These are phyloP conservation scores for Pleurotus djamor DNA, from an alignment of 768 basidiomycete species.

Conservation along the genomic window DNA sequence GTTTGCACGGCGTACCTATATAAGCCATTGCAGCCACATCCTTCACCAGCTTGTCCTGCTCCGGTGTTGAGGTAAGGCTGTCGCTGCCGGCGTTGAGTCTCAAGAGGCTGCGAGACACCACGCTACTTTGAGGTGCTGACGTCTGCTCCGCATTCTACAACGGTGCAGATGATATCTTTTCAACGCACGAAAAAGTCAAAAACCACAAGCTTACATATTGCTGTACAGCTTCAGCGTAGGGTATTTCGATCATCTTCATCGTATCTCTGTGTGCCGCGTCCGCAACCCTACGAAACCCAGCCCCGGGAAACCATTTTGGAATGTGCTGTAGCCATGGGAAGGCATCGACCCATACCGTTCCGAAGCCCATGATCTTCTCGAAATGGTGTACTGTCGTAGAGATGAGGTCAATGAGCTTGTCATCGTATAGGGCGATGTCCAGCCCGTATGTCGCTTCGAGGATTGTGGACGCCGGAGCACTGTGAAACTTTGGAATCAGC, in stretches of 20 bases:
- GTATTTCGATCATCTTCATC: neutral
- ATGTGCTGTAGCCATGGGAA: neutral
- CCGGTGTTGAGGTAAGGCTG: neutral
- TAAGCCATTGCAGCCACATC: neutral
- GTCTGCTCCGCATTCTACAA: no score
- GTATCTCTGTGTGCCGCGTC: neutral
- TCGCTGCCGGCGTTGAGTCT: neutral
- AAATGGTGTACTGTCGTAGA: no score
- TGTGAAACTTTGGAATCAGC: no score
- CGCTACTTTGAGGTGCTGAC: neutral
- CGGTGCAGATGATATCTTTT: no score
- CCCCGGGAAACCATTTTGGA: conserved; percentile 9
- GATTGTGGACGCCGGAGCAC: conserved; percentile 13
- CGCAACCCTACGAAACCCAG: neutral
- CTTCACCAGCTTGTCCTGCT: neutral
- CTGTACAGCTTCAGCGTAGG: neutral
- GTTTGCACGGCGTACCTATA: neutral
- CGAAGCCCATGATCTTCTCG: conserved; percentile 8
- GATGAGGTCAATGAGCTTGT: conserved; percentile 13
- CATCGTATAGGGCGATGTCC: conserved; percentile 23
- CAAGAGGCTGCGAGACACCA: neutral
- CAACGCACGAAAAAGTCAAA: neutral
- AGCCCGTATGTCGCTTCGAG: conserved; percentile 28
- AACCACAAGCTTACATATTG: neutral
- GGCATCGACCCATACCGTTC: conserved; percentile 21